Evolutionary conservation across 1,284 basidiomycete genomes (phyloP).

Genomic region (Heliocybe sulcata): DNA sequence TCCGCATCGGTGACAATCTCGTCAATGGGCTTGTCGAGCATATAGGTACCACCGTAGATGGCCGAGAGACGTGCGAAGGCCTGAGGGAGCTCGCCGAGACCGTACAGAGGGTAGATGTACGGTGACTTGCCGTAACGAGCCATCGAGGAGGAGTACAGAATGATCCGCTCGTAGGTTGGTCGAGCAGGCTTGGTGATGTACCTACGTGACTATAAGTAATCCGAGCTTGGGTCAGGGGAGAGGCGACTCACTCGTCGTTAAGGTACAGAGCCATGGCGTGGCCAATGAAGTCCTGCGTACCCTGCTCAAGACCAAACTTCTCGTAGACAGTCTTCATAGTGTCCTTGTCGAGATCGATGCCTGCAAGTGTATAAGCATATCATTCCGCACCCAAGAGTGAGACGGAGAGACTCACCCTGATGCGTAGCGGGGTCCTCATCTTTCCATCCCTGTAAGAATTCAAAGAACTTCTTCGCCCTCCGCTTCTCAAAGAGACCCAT

Average conservation of each 20-base stretch:
- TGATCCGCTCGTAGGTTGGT: conserved; percentile 89
- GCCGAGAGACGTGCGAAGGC: conserved; percentile 97
- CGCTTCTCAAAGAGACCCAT: conserved; percentile 99
- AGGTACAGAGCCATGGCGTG: conserved; percentile 99
- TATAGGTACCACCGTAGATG: conserved; percentile 99
- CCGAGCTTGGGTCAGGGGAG: background rate
- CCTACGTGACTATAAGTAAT: conserved; percentile 30
- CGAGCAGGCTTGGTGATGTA: conserved; percentile 93
- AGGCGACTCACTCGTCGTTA: conserved; percentile 81
- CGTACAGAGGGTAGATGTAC: conserved; percentile 99
- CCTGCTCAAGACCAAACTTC: conserved; percentile 95
- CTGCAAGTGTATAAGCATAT: conserved; percentile 31
- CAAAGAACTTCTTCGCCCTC: conserved; percentile 97
- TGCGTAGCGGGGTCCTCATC: conserved; percentile 94
- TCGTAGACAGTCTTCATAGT: conserved; percentile 92
- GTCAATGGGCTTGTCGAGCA: conserved; percentile 96
- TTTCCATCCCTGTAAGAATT: conserved; percentile 94
- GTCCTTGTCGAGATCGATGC: conserved; percentile 80
- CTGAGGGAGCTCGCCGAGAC: conserved; percentile 97
- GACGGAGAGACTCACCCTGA: conserved; percentile 56
- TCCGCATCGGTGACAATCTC: conserved; percentile 82
- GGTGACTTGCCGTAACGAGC: conserved; percentile 99
- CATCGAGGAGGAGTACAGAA: conserved; percentile 98
- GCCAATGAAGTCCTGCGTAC: conserved; percentile 98
- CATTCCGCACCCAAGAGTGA: background rate